A percentile compares a stretch with the other conserved stretches of the same genome.
Conservation (phyloP, 1,139 yeast species). For the Pichia sp. region DNA sequence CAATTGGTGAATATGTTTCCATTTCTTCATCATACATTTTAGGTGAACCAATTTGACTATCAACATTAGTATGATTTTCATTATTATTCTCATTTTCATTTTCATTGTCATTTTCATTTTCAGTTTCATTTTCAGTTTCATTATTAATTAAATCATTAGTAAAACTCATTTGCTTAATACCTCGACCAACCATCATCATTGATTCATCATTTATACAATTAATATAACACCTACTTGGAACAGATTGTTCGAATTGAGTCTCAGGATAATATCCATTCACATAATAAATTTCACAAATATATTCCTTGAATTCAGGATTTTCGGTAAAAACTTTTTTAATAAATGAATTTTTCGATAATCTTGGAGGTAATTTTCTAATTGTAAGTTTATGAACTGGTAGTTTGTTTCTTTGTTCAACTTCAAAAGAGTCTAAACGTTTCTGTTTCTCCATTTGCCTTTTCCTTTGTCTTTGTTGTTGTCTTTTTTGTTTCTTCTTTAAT, state of each 20-base stretch:
- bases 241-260: slow-evolving; percentile 20
- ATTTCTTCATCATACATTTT: slow-evolving; percentile 2
- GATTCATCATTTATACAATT: slow-evolving; percentile 18
- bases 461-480: slow-evolving; percentile 3
- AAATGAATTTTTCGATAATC: slow-evolving; percentile 29
- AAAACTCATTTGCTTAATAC: slow-evolving; percentile 14
- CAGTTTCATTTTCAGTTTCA: neutral
- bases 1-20: slow-evolving; percentile 14
- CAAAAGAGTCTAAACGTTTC: neutral
- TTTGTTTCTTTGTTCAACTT: neutral
- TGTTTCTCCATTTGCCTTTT: neutral
- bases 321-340: slow-evolving; percentile 12
- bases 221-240: slow-evolving; percentile 24
- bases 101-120: neutral
- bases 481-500: slow-evolving; percentile 1
- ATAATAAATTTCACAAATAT: slow-evolving; percentile 28
- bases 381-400: slow-evolving; percentile 26
- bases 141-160: slow-evolving; percentile 8
- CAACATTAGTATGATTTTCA: neutral
- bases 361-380: slow-evolving; percentile 36
- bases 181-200: slow-evolving; percentile 15
- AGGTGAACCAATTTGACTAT: neutral
- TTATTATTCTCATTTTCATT: too few species aligned
- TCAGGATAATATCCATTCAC: slow-evolving; percentile 31
- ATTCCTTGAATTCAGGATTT: slow-evolving; percentile 5